Evolutionary conservation across 179 eudicot genomes (phyloP), one percentile per base, ranked within the genome.

Genomic region (Gypsophila paniculata): DNA sequence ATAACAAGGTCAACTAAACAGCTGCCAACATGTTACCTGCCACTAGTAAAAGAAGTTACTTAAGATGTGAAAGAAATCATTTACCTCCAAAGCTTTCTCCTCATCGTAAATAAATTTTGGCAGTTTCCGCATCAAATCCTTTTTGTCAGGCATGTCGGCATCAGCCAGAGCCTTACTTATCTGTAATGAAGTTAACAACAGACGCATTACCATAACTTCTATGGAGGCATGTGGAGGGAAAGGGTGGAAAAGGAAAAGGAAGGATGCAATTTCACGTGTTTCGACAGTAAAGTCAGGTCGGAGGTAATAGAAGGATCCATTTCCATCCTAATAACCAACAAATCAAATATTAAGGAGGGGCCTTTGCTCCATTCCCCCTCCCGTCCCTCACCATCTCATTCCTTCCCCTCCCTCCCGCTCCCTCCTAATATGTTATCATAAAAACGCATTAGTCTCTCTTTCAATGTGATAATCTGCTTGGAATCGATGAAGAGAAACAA

Each of bases 71-170:
- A 67, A 38, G 44, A 63, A 68, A 21, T 4, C 52, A 68, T 62
- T 76, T 82, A 91, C 98, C 97, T 91, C 96, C 82, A 91, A 80
- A 26, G 90, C 96, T 81, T 91, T 93, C 79, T 89, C 98, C 85
- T 93, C 96, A 51, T 91, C 91, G 61, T 88, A 86, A 42, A 89
- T 89, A 78, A 91, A 91, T 67, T 88, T 89, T 72, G 93, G 93
- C 68, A 91, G 78, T 85, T 93, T 93, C 74, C 85, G 86, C 95
- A 88, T 81, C 71, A 89, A 68, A 36, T 93, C 93, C 78, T 89
- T 91, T 76, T 81, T 87, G 72, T 91, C 46, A 42, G 46, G 46
- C 46, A 42, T 42, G 46, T 42, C 90, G 76, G 93, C 75, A 77
- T 89, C 93, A 65, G 96, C 82, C 70, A 93, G 69, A 68, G 89